Base-by-base conservation (phyloP, 257 asterid genomes). In the Misopates orontium region DNA sequence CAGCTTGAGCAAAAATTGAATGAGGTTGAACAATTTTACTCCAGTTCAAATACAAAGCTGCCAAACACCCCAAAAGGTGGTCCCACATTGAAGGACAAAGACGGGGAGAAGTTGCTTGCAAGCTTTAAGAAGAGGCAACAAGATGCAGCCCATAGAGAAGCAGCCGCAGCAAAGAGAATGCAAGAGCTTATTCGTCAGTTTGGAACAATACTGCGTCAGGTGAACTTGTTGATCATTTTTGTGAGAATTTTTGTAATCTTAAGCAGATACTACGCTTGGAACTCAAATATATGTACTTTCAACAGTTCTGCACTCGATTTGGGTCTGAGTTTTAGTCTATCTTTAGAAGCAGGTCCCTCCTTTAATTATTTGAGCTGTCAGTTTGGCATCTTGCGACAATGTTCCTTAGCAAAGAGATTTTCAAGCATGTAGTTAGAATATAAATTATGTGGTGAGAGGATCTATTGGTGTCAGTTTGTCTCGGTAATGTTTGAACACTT, bases 81-180 rank as follows among this genome's bases (percentile, higher is more conserved):
- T 58, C 77, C 84, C 36, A 24, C 42, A 14, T 60, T 42, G 74
- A 91, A 87, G 78, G 88, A 82, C 28, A 80, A 70, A 81, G 97
- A 88, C 20, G 83, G 63, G 75, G 96, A 86, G 52, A 88, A 84
- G 57, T 73, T 77, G 48, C 60, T 73, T 45, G 68, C 77, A 13
- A 78, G 71, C 75, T 79, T 69, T 71, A 84, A 69, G 59, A 91
- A 71, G 73, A 78, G 90, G 77, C 92, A 84, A 60, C 96, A 82
- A 70, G 96, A 84, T 79, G 81, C 85, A 53, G 81, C 87, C 56
- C 80, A 72, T 62, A 75, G 78, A 52, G 89, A 89, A 82, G 84
- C 86, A 57, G 94, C 90, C 78, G 96, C 90, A 60, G 72, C 82
- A 65, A 85, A 77, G 82, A 85, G 96, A 77, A 91, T 89, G 92